A percentile compares a stretch with the other conserved stretches of the same genome.
Evolutionary conservation across 495 filamentous ascomycete species (phyloP).

Genomic region (Xylaria acuta): DNA sequence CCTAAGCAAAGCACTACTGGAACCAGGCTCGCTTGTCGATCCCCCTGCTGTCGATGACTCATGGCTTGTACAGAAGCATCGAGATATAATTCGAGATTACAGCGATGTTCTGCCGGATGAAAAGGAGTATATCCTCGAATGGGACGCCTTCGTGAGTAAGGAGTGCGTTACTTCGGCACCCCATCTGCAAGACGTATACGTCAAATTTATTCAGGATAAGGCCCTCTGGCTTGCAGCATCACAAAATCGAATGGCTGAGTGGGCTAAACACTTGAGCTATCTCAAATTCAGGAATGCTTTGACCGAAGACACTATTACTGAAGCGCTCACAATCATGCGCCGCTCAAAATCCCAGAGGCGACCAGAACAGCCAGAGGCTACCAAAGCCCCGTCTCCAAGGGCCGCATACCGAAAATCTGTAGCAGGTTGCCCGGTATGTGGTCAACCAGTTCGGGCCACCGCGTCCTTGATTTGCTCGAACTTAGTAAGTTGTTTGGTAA

Average conservation of each 20-base stretch:
- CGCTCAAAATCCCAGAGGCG: slow-evolving; percentile 39
- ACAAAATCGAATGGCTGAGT: slow-evolving; percentile 49
- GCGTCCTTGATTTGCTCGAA: slow-evolving; percentile 50
- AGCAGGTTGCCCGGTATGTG: slow-evolving; percentile 49
- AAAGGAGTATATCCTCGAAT: slow-evolving; percentile 59
- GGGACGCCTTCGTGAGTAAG: slow-evolving; percentile 56
- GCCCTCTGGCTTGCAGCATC: slow-evolving; percentile 51
- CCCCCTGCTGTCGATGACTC: slow-evolving; percentile 50
- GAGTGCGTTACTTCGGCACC: slow-evolving; percentile 54
- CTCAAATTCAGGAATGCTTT: slow-evolving; percentile 52
- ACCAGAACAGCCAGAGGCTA: slow-evolving; percentile 30
- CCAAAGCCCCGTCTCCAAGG: slow-evolving; percentile 36
- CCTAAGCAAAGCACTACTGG: slow-evolving; percentile 53
- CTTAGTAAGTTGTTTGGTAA: slow-evolving; percentile 41
- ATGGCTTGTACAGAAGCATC: slow-evolving; percentile 60
- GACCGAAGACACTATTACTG: slow-evolving; percentile 41
- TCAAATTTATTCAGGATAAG: slow-evolving; percentile 51
- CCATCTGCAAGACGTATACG: slow-evolving; percentile 52
- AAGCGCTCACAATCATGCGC: slow-evolving; percentile 47
- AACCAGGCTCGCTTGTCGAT: slow-evolving; percentile 52
- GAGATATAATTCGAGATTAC: slow-evolving; percentile 58
- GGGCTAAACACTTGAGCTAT: slow-evolving; percentile 51
- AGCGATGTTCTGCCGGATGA: slow-evolving; percentile 55
- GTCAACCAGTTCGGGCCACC: slow-evolving; percentile 46
- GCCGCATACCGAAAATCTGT: slow-evolving; percentile 39